Conservation (phyloP, 2,329 filamentous ascomycete species). For the Cryphonectria nitschkei region DNA sequence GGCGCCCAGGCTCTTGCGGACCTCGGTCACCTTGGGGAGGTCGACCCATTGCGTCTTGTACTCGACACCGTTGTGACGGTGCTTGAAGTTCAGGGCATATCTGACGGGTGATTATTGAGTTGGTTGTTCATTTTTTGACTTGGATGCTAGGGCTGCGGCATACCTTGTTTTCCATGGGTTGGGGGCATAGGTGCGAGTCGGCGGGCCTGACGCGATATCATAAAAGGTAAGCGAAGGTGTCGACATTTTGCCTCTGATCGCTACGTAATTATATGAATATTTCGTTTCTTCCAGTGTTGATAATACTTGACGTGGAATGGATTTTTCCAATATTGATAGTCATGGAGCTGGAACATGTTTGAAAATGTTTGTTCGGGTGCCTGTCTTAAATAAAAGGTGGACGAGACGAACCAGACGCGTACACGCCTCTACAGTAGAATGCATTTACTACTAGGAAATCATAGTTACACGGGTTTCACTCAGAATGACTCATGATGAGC, state of each 20-base stretch:
- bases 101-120: constrained; percentile 23
- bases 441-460: neutral
- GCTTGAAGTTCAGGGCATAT: constrained; percentile 49
- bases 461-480: neutral
- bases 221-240: constrained; percentile 41
- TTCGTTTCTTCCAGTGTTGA: neutral
- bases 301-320: neutral
- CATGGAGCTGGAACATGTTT: too few species aligned
- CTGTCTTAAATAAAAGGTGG: neutral
- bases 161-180: constrained; percentile 41
- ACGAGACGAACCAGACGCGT: neutral
- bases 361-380: too few species aligned
- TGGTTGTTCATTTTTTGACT: neutral
- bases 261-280: neutral
- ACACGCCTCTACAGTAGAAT: neutral
- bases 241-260: constrained; percentile 19
- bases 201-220: constrained; percentile 45
- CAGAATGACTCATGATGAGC: constrained; percentile 9
- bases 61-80: constrained; percentile 27
- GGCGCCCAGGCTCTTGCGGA: constrained; percentile 51
- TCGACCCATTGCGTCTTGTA: constrained; percentile 52
- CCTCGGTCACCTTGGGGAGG: constrained; percentile 53
- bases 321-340: neutral
- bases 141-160: accelerated
- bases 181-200: constrained; percentile 35